A percentile compares a stretch with the other conserved stretches of the same genome.
Evolutionary conservation across 192 early-diverging fungal species (phyloP).

Genomic region (Umbelopsis sp.): DNA sequence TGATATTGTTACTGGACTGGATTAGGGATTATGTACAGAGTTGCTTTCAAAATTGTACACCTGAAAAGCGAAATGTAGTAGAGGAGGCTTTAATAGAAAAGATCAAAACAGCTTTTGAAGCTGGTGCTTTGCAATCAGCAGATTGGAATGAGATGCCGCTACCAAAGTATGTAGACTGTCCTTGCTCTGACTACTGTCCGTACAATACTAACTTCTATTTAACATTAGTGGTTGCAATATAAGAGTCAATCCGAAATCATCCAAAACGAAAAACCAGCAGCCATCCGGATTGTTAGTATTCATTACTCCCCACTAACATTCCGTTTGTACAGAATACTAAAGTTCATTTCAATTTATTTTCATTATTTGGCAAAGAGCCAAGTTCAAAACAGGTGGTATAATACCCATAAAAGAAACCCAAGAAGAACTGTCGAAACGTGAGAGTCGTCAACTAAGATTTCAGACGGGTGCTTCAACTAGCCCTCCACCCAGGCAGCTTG

Average conservation of each 20-base stretch:
- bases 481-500: conserved; percentile 17
- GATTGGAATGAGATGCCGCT: conserved; percentile 77
- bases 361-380: neutral
- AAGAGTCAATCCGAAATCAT: neutral
- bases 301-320: neutral
- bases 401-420: conserved; percentile 31
- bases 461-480: conserved; percentile 8
- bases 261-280: neutral
- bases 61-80: conserved; percentile 43
- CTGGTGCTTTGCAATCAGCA: conserved; percentile 51
- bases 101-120: conserved; percentile 46
- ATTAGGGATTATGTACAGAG: neutral
- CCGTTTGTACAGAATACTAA: neutral
- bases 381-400: neutral
- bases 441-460: conserved; percentile 17
- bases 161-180: conserved; percentile 51
- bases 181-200: neutral
- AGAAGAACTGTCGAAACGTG: conserved; percentile 36
- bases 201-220: neutral
- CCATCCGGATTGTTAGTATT: neutral
- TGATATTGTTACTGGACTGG: neutral
- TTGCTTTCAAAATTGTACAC: conserved; percentile 21
- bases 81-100: conserved; percentile 53
- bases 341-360: too few species aligned
- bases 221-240: conserved; percentile 4